Conservation (phyloP, 2,329 filamentous ascomycete species). For the Leptoxyphium fumago region DNA sequence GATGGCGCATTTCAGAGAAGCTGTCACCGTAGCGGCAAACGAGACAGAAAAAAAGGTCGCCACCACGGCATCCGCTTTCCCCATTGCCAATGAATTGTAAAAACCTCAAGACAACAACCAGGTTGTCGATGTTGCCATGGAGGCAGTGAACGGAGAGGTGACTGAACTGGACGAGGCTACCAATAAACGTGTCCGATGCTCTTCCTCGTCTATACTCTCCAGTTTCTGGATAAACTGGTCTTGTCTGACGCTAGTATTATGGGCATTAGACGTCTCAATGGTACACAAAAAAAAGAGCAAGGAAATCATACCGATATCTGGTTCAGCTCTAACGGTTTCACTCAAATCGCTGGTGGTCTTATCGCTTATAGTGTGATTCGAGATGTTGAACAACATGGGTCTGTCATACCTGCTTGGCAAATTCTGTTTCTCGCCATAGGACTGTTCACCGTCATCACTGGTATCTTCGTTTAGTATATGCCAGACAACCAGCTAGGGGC, state of each 20-base stretch:
- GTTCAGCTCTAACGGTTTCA: conserved; percentile 54
- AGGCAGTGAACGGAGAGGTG: conserved; percentile 35
- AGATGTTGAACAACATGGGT: conserved; percentile 38
- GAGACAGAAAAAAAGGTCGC: no score
- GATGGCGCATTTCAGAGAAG: no score
- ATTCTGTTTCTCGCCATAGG: conserved; percentile 37
- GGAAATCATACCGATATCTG: conserved; percentile 48
- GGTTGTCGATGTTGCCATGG: conserved; percentile 48
- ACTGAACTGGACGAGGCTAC: conserved; percentile 39
- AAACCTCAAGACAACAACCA: no score
- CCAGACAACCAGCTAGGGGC: conserved; percentile 48
- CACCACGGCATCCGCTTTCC: no score
- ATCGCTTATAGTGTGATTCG: conserved; percentile 49
- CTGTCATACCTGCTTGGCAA: conserved; percentile 49
- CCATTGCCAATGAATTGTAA: no score
- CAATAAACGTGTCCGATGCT: conserved; percentile 46
- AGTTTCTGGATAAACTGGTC: conserved; percentile 50
- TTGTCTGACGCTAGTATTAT: conserved; percentile 48
- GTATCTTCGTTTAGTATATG: conserved; percentile 28
- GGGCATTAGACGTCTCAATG: conserved; percentile 54
- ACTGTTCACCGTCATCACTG: conserved; percentile 26
- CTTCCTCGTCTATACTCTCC: conserved; percentile 45
- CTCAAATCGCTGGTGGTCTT: conserved; percentile 47
- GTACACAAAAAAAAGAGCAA: conserved; percentile 54
- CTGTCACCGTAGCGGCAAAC: no score